These are phyloP conservation scores for Eurotiales sp. DNA, from an alignment of 2,329 filamentous ascomycete genomes.

Conservation along the genomic window DNA sequence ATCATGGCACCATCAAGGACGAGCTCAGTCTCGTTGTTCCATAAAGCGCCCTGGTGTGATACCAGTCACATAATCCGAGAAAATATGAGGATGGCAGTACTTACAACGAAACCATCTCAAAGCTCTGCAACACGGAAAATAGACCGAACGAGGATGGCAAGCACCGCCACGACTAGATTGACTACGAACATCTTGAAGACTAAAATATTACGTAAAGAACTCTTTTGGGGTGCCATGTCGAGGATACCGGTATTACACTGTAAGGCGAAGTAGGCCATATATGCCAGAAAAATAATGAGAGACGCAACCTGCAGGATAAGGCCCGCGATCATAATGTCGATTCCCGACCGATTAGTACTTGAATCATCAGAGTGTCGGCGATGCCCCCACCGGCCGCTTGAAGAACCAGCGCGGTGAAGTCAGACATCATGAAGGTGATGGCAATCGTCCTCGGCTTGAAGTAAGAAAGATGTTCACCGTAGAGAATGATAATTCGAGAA, in stretches of 20 bases:
- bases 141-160: background rate
- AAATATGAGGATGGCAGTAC: no score
- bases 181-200: background rate
- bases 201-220: background rate
- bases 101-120: background rate
- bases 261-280: background rate
- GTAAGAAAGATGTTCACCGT: background rate
- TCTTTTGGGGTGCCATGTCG: background rate
- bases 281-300: background rate
- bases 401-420: background rate
- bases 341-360: background rate
- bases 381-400: background rate
- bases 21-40: background rate
- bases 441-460: background rate
- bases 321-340: background rate
- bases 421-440: background rate
- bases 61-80: no score
- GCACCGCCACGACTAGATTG: background rate
- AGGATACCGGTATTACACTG: background rate
- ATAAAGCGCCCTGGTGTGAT: background rate
- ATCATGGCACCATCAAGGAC: slow-evolving; percentile 2
- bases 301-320: background rate
- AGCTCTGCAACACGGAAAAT: background rate
- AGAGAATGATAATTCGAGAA: background rate
- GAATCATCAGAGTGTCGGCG: background rate